Percentiles rank a stretch among this genome's conserved stretches.
phyloP scores from a whole-genome alignment of 371 early-diverging fungal species.

The Thermomucor indicae-seudaticae region DNA sequence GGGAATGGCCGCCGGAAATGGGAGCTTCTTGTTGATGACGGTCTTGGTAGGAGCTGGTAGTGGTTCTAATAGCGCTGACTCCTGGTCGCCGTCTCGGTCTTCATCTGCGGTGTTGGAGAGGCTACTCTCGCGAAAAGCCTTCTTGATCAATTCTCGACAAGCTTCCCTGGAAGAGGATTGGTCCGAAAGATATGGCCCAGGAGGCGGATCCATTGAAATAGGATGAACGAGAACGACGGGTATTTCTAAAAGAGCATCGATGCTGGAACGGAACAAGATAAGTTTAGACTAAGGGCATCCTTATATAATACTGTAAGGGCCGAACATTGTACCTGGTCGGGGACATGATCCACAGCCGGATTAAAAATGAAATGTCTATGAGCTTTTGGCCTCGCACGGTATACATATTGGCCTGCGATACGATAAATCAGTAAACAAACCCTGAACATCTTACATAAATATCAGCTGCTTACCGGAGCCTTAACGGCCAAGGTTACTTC shows the following conservation, averaged over 20 bases:
- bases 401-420: not conserved
- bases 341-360: not conserved
- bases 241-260: conserved; percentile 17
- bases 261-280: conserved; percentile 5
- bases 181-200: too few species aligned
- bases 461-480: conserved; percentile 21
- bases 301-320: too few species aligned
- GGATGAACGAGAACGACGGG: conserved; percentile 29
- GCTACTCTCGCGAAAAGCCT: too few species aligned
- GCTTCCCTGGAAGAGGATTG: too few species aligned
- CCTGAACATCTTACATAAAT: not conserved
- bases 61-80: too few species aligned
- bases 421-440: not conserved
- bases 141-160: too few species aligned
- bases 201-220: conserved; percentile 34
- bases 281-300: not conserved
- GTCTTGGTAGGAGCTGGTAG: too few species aligned
- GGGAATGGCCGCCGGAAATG: too few species aligned
- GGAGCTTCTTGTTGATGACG: too few species aligned
- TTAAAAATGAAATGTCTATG: not conserved
- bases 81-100: too few species aligned
- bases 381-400: not conserved
- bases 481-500: conserved; percentile 16
- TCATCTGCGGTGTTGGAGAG: too few species aligned
- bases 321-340: not conserved